Evolutionary conservation across 2,329 filamentous ascomycete genomes (phyloP).

Genomic region (Trichoderma asperellum): DNA sequence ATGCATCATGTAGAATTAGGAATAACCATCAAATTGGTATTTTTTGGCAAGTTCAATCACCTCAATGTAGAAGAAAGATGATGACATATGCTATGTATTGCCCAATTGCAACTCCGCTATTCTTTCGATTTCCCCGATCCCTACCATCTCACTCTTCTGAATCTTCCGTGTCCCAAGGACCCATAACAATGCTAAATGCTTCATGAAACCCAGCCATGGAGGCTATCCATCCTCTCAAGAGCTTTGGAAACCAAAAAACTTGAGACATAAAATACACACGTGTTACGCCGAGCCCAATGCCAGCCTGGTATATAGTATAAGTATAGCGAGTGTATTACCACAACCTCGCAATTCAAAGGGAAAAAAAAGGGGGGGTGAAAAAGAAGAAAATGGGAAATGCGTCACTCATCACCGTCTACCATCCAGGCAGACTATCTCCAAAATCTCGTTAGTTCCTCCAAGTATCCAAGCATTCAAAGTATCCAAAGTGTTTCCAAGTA

Average conservation of each 20-base stretch:
- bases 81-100: constrained; percentile 8
- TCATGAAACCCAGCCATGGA: constrained; percentile 20
- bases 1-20: background rate
- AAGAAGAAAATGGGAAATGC: constrained; percentile 16
- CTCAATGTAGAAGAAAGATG: background rate
- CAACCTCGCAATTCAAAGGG: constrained; percentile 12
- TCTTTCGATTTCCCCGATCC: background rate
- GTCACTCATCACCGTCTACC: constrained; percentile 26
- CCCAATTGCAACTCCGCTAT: background rate
- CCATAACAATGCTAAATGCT: constrained; percentile 20
- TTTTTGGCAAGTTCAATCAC: background rate
- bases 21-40: constrained; percentile 19
- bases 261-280: constrained; percentile 15
- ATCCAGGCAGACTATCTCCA: constrained; percentile 23
- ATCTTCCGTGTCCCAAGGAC: constrained; percentile 10
- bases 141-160: background rate
- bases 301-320: constrained; percentile 32
- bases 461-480: constrained; percentile 29
- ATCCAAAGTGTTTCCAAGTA: constrained; percentile 22
- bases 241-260: background rate
- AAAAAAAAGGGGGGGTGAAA: background rate
- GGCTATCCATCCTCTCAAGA: constrained; percentile 19
- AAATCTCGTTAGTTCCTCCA: background rate
- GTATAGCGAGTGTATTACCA: constrained; percentile 22
- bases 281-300: constrained; percentile 29